A percentile compares a stretch with the other conserved stretches of the same genome.
Conservation (phyloP, 163 green algal species). For the Coccomyxa subellipsoidea region DNA sequence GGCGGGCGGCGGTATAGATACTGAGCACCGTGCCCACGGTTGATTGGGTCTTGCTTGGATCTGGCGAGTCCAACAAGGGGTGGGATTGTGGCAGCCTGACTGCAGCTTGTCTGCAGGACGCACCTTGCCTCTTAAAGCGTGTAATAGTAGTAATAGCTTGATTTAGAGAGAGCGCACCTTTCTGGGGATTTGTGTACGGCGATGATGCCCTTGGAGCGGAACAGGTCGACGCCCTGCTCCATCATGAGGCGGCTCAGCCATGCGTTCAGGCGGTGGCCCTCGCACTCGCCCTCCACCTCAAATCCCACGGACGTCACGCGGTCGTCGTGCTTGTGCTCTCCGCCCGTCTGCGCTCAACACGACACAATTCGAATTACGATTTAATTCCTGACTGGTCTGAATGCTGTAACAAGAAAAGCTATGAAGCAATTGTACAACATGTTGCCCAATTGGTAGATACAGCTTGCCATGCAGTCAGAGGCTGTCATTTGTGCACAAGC, state of each 20-base stretch:
- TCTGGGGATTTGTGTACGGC: constrained; percentile 56
- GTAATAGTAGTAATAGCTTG: neutral
- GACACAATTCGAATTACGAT: neutral
- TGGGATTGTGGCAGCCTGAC: no score
- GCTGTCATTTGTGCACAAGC: neutral
- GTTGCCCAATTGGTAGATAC: neutral
- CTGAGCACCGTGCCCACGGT: no score
- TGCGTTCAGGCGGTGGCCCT: constrained; percentile 72
- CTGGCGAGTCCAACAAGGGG: no score
- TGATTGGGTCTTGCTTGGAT: no score
- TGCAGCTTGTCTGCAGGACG: no score
- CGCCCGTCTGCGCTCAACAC: neutral
- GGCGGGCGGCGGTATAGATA: no score
- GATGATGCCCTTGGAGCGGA: constrained; percentile 83
- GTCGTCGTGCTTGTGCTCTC: constrained; percentile 49
- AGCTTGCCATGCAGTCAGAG: neutral
- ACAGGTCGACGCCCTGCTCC: constrained; percentile 66
- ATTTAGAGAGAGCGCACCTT: constrained; percentile 64
- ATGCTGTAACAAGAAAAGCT: neutral
- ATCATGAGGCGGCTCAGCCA: constrained; percentile 76
- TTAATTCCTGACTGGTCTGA: no score
- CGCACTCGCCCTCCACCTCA: constrained; percentile 54
- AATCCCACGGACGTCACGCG: constrained; percentile 57
- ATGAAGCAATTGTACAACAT: neutral
- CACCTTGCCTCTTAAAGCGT: no score